These are phyloP conservation scores for Monoraphidium neglectum DNA, from an alignment of 139 green algal species.

Conservation along the genomic window DNA sequence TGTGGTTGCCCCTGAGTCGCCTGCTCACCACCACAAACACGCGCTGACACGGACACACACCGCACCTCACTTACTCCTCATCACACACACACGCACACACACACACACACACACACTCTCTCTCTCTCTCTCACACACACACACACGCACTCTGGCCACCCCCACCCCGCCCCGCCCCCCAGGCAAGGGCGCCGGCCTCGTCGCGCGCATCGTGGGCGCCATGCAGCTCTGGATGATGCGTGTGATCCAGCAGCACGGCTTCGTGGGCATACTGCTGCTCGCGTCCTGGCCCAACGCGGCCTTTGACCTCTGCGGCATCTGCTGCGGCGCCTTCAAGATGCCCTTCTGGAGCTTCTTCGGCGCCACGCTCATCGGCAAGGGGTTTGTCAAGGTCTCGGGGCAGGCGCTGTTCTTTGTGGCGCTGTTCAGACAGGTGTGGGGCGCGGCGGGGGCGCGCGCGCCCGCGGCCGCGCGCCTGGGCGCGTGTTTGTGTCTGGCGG, in stretches of 20 bases:
- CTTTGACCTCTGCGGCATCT: conserved; percentile 94
- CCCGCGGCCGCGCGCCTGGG: too few relatives aligned
- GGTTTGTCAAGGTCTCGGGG: conserved; percentile 71
- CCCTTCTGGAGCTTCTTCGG: conserved; percentile 93
- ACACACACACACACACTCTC: too few relatives aligned
- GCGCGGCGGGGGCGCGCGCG: too few relatives aligned
- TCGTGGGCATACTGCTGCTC: conserved; percentile 88
- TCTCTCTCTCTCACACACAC: too few relatives aligned
- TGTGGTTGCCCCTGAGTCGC: too few relatives aligned
- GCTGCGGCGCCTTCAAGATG: conserved; percentile 90
- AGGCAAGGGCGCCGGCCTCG: conserved; percentile 16
- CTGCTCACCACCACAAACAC: too few relatives aligned
- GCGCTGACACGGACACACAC: too few relatives aligned
- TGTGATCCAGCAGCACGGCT: conserved; percentile 82
- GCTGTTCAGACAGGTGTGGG: conserved; percentile 67
- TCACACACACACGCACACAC: too few relatives aligned
- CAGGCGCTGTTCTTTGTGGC: conserved; percentile 61
- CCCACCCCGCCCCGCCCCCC: background rate
- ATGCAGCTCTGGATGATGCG: conserved; percentile 86
- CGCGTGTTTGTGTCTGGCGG: too few relatives aligned
- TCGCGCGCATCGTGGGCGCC: conserved; percentile 16
- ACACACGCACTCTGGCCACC: too few relatives aligned
- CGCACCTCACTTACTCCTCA: too few relatives aligned
- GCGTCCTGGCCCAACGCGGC: conserved; percentile 88
- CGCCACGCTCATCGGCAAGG: conserved; percentile 87